phyloP scores from a whole-genome alignment of 2,329 filamentous ascomycete species.

The Diatrype stigma region DNA sequence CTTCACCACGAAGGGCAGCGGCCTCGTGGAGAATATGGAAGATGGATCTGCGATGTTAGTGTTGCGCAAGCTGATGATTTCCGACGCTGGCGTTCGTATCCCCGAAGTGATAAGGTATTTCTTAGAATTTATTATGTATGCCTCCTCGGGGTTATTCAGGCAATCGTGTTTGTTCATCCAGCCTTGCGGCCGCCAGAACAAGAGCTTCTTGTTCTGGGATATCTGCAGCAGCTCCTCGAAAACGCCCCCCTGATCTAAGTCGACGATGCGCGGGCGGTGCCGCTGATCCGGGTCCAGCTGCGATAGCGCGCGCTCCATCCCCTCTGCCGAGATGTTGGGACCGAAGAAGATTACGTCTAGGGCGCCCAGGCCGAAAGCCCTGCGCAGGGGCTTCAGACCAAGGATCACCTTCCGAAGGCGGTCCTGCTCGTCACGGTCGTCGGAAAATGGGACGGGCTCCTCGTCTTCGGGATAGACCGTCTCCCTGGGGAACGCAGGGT shows the following conservation, averaged over 20 bases:
- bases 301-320: slow-evolving; percentile 13
- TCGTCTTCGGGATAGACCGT: slow-evolving; percentile 18
- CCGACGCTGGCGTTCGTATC: slow-evolving; percentile 14
- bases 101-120: slow-evolving; percentile 15
- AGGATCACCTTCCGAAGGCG: slow-evolving; percentile 15
- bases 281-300: slow-evolving; percentile 16
- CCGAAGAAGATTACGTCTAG: slow-evolving; percentile 18
- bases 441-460: slow-evolving; percentile 17
- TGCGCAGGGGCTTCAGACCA: slow-evolving; percentile 18
- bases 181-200: slow-evolving; percentile 20
- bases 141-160: slow-evolving; percentile 15
- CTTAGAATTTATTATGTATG: slow-evolving; percentile 20
- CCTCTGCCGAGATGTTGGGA: slow-evolving; percentile 13
- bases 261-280: slow-evolving; percentile 11
- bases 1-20: slow-evolving; percentile 19
- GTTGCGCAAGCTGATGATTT: slow-evolving; percentile 6
- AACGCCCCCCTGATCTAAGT: slow-evolving; percentile 8
- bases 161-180: slow-evolving; percentile 19
- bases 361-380: slow-evolving; percentile 17
- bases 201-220: slow-evolving; percentile 10
- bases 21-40: slow-evolving; percentile 4
- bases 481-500: slow-evolving; percentile 16
- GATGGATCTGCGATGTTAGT: slow-evolving; percentile 3
- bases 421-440: slow-evolving; percentile 11
- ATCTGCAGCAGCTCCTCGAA: slow-evolving; percentile 5